Base-by-base conservation (phyloP, 2,329 filamentous ascomycete species). In the Trichophyton benhamiae region DNA sequence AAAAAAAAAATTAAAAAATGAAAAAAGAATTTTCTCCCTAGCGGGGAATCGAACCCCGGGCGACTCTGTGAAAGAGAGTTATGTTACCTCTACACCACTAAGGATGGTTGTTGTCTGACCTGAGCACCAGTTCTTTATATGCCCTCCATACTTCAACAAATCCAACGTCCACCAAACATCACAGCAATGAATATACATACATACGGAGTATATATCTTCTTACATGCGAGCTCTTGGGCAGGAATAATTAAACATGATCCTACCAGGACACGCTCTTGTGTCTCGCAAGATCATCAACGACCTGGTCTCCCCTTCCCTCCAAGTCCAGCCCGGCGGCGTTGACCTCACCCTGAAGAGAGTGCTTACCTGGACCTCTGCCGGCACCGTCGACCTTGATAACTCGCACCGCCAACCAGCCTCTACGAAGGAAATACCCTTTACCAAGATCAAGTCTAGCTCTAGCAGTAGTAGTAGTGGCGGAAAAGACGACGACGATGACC, bases 291-390 rank as follows among this genome's bases (percentile, higher is more conserved):
- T 63, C 27, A 36, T 63, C 33, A 49, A 44, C n/a, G 33, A 27
- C 44, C 44, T 52, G 38, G 25, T 60, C 20, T 60, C 49, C 11
- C 30, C 52, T 11, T 55, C 52, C 4, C 27, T 55, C 22, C 52
- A 55, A 36, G 9, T 55, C 52, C 69, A 67, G 60, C 64, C 67
- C 3, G 69, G 67, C 46, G 67, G 68, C 17, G 58, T 69, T 33
- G 68, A 69, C 52, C 61, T 69, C 15, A 69, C 67, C 2, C 61
- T 69, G 1, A 63, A 63, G n/a, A 63, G 62, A 9, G 52, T 69
- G 9, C 48, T 64, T 13, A 65, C 41, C 3, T 69, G 65, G 66
- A 61, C 65, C 11, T 64, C 68, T 3, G 46, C 63, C 0, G 66
- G 60, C n/a, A 52, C 61, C n/a, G 36, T 67, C 17, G 65, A 67